Conservation (phyloP, 2,329 filamentous ascomycete genomes). For the Fusarium brevicatenulatum region DNA sequence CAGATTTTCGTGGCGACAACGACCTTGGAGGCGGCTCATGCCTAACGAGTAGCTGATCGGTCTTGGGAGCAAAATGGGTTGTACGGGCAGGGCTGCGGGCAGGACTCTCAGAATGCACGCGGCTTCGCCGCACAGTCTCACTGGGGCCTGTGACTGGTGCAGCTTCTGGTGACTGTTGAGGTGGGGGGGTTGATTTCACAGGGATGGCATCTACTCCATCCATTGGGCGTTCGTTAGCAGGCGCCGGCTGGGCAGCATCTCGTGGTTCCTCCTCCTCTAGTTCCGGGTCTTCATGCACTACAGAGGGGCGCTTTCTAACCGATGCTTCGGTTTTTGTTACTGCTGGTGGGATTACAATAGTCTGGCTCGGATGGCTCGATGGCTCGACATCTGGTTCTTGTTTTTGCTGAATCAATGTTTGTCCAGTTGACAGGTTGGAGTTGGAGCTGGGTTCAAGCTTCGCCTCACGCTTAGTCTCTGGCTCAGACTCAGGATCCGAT, state of each 20-base stretch:
- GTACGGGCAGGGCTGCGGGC: slow-evolving; percentile 72
- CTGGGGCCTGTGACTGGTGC: slow-evolving; percentile 18
- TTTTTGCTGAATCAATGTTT: slow-evolving; percentile 11
- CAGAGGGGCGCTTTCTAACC: slow-evolving; percentile 53
- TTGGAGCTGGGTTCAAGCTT: background rate
- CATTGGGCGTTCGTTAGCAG: background rate
- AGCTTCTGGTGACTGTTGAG: background rate
- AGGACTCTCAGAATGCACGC: slow-evolving; percentile 68
- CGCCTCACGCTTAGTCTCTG: background rate
- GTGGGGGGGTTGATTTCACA: slow-evolving; percentile 38
- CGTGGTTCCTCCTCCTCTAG: slow-evolving; percentile 49
- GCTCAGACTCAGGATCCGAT: slow-evolving; percentile 24
- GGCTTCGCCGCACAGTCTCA: slow-evolving; percentile 39
- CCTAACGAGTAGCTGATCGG: slow-evolving; percentile 65
- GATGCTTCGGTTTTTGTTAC: background rate
- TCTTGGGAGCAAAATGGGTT: slow-evolving; percentile 71
- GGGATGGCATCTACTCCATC: slow-evolving; percentile 50
- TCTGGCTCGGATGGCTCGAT: background rate
- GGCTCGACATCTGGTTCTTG: slow-evolving; percentile 3
- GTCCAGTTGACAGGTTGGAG: background rate
- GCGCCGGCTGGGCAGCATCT: slow-evolving; percentile 18
- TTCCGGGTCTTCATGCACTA: slow-evolving; percentile 59
- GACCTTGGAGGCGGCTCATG: slow-evolving; percentile 78
- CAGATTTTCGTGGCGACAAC: slow-evolving; percentile 80
- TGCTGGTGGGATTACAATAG: background rate